Evolutionary conservation across 1,284 basidiomycete genomes (phyloP), one percentile per base, ranked within the genome.

Genomic region (Athelia sp.): DNA sequence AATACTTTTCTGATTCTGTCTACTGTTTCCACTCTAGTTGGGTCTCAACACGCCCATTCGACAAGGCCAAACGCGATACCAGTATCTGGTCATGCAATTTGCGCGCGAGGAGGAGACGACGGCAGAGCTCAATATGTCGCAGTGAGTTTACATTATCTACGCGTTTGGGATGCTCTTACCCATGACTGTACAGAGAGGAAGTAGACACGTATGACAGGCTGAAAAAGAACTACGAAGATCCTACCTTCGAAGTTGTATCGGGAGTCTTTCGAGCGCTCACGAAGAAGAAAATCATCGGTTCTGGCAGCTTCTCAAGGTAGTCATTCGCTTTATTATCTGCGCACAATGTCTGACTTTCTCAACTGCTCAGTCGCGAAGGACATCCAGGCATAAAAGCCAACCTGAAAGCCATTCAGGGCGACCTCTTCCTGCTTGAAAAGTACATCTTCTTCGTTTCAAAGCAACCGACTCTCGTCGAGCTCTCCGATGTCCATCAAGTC

Each of bases 361-460:
- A 42, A 22, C 4, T 35, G 40, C 43, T 4, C 51, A 90, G 87
- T 57, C 86, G 84, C 14, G 81, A 81, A 51, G 84, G 85, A 9
- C 86, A 87, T 55, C 84, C 87, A 4, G 84, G 86, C 18, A 82
- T 99, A 72, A 98, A 98, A 73, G 95, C 93, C 58, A 98, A 98
- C 69, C 80, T 99, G 62, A 99, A 99, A 72, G 97, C 97, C 40
- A 82, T 91, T 14, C 95, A 98, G 67, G 97, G 97, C 54, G 93
- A 98, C 66, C 82, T 99, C 22, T 99, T 98, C 79, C 84, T 98
- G 73, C 84, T 99, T 54, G 97, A 99, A 66, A 98, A 98, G 80
- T 93, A 90, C 65, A 78, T 99, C 46, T 92, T 99, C 70, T 99
- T 98, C 74, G 94, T 99, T 49, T 94, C 95, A 52, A 99, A 98